A percentile compares a stretch with the other conserved stretches of the same genome.
These are phyloP conservation scores for Desmodesmus armatus DNA, from an alignment of 139 green algal genomes.

Conservation along the genomic window DNA sequence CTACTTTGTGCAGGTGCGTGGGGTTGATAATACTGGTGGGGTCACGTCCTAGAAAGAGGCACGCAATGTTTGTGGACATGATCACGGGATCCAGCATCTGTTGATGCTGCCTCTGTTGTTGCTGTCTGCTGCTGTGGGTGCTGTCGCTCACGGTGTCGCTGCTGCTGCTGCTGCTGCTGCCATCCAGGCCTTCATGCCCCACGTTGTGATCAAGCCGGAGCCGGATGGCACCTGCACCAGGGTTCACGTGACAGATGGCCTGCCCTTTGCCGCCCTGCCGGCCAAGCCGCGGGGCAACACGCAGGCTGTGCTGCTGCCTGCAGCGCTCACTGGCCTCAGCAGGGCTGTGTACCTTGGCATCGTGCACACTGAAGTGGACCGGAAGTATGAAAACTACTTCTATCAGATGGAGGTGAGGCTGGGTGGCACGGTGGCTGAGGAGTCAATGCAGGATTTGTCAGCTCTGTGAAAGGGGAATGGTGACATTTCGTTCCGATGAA, in stretches of 20 bases:
- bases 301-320: conserved; percentile 29
- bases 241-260: not conserved
- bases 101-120: too few species aligned
- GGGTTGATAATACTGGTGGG: too few species aligned
- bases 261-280: not conserved
- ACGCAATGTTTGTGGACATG: too few species aligned
- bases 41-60: too few species aligned
- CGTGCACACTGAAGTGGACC: conserved; percentile 42
- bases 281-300: conserved; percentile 32
- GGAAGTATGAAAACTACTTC: conserved; percentile 48
- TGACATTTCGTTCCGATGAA: too few species aligned
- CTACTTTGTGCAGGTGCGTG: too few species aligned
- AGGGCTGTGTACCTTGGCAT: conserved; percentile 35
- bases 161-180: not conserved
- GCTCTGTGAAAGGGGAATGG: too few species aligned
- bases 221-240: conserved; percentile 24
- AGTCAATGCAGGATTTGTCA: too few species aligned
- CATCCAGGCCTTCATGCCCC: conserved; percentile 29
- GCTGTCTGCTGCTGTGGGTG: not conserved
- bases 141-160: not conserved
- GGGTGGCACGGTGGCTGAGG: not conserved
- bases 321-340: not conserved
- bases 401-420: conserved; percentile 57
- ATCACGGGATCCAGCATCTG: too few species aligned
- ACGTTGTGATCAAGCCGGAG: conserved; percentile 33